Conservation (phyloP, 768 basidiomycete species). For the Trametes coccinea region DNA sequence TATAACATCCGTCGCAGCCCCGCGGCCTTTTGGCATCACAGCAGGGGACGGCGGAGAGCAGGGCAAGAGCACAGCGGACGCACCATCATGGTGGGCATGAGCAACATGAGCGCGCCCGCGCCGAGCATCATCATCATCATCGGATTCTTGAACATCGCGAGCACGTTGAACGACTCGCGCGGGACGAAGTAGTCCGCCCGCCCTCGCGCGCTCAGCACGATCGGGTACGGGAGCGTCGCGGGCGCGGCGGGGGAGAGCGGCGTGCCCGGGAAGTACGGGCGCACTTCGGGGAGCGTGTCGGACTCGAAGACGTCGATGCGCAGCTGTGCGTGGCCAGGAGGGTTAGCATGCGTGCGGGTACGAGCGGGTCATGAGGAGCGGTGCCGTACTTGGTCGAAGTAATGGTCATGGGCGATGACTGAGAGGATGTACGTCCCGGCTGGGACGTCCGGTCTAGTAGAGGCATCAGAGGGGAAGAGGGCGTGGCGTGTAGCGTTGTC, state of each 20-base stretch:
- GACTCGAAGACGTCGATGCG: conserved; percentile 63
- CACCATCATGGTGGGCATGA: conserved; percentile 78
- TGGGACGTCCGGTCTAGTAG: conserved; percentile 61
- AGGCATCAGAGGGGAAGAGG: neutral
- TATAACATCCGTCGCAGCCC: too few relatives aligned
- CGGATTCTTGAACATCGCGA: conserved; percentile 78
- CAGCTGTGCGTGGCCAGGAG: conserved; percentile 42
- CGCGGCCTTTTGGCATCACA: too few relatives aligned
- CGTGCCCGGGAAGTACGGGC: conserved; percentile 68
- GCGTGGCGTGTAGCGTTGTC: neutral
- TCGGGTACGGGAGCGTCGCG: conserved; percentile 60
- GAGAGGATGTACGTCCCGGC: conserved; percentile 70
- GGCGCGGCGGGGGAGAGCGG: conserved; percentile 60
- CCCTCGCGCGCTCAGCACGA: conserved; percentile 54
- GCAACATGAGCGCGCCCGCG: conserved; percentile 66
- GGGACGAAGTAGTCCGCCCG: conserved; percentile 68
- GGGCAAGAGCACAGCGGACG: conserved; percentile 11
- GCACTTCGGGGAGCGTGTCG: conserved; percentile 48
- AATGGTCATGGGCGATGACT: conserved; percentile 62
- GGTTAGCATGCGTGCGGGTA: conserved; percentile 8
- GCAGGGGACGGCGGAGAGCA: too few relatives aligned
- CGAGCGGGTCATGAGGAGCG: neutral
- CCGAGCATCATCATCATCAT: conserved; percentile 82
- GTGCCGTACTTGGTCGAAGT: conserved; percentile 64
- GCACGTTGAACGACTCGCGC: conserved; percentile 68